These are phyloP conservation scores for Monilinia fructigena DNA, from an alignment of 2,329 filamentous ascomycete species.

Conservation along the genomic window DNA sequence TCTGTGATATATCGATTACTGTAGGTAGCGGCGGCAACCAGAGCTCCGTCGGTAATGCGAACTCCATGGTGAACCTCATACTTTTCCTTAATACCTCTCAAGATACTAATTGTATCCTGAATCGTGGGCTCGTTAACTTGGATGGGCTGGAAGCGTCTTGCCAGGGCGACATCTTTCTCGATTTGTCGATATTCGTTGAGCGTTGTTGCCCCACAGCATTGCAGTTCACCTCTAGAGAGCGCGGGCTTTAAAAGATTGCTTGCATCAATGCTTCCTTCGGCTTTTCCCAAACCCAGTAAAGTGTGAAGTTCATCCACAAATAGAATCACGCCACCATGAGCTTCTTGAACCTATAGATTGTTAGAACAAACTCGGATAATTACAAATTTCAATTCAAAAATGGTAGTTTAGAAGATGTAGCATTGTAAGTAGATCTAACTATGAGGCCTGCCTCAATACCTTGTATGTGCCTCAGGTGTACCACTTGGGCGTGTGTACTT, in stretches of 20 bases:
- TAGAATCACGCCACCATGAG: constrained; percentile 84
- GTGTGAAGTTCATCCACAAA: constrained; percentile 96
- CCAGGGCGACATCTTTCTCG: constrained; percentile 92
- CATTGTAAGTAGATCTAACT: constrained; percentile 17
- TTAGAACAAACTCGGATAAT: constrained; percentile 10
- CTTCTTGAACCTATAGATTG: constrained; percentile 56
- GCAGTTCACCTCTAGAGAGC: constrained; percentile 85
- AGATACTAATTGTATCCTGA: constrained; percentile 88
- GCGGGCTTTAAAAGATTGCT: constrained; percentile 93
- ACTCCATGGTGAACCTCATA: constrained; percentile 98
- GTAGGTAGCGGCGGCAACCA: constrained; percentile 88
- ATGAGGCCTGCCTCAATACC: not conserved
- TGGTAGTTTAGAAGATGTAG: constrained; percentile 10
- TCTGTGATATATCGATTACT: constrained; percentile 97
- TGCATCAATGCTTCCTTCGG: constrained; percentile 93
- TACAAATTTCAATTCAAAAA: constrained; percentile 1
- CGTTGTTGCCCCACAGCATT: constrained; percentile 86
- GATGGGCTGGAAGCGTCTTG: constrained; percentile 91
- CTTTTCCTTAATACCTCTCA: constrained; percentile 94
- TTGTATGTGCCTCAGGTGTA: constrained; percentile 4
- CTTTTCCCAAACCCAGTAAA: constrained; percentile 86
- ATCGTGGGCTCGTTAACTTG: constrained; percentile 89
- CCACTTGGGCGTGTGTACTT: constrained; percentile 15
- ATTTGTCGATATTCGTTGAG: constrained; percentile 89
- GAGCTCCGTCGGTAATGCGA: constrained; percentile 84